Percentiles rank a stretch among this genome's conserved stretches.
These are phyloP conservation scores for Dactylonectria macrodidyma DNA, from an alignment of 2,329 filamentous ascomycete genomes.

Conservation along the genomic window DNA sequence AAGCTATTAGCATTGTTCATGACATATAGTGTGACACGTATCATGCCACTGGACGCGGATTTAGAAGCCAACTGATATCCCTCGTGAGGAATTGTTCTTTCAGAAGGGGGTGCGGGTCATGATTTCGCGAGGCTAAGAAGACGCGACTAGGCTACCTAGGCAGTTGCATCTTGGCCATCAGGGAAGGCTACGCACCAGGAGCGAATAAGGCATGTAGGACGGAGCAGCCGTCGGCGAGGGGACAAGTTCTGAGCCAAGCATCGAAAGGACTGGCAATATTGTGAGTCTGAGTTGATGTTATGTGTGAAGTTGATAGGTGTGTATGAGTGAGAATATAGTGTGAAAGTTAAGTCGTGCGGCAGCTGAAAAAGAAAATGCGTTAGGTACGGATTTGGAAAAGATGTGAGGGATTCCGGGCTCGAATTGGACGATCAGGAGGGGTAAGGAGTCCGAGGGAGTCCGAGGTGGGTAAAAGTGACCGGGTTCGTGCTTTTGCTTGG, in stretches of 20 bases:
- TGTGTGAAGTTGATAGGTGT: background rate
- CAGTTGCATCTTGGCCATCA: too few species aligned
- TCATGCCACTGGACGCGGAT: background rate
- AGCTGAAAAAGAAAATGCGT: background rate
- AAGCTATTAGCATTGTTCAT: conserved; percentile 19
- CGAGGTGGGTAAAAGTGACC: background rate
- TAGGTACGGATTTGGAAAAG: background rate
- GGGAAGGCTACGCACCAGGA: conserved; percentile 33
- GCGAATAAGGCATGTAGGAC: conserved; percentile 34
- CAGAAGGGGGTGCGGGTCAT: background rate
- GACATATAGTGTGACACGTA: background rate
- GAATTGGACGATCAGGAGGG: background rate
- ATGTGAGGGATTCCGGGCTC: background rate
- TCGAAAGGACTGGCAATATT: background rate
- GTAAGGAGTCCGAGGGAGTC: too few species aligned
- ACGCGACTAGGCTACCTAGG: background rate
- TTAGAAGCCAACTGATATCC: background rate
- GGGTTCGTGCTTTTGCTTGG: background rate
- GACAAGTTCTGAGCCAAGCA: background rate
- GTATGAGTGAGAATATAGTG: background rate
- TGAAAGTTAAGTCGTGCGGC: background rate
- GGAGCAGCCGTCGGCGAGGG: background rate
- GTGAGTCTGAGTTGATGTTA: background rate
- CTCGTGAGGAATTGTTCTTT: too few species aligned
- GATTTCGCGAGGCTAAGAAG: background rate